Evolutionary conservation across 371 early-diverging fungal genomes (phyloP).

Genomic region (Mortierella sp.): DNA sequence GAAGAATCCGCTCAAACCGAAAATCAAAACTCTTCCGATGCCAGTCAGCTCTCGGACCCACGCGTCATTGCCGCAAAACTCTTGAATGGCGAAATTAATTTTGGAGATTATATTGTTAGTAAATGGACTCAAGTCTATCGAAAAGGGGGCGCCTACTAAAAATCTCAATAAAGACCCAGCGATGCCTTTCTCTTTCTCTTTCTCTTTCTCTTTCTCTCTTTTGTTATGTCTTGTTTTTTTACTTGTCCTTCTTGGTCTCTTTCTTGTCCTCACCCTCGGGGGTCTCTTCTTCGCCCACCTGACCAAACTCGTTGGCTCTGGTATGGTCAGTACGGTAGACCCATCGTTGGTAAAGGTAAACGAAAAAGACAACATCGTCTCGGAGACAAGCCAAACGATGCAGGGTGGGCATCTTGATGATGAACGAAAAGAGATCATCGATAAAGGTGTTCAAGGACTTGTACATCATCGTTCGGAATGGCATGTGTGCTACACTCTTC

Average conservation of each 20-base stretch:
- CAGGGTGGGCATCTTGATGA: conserved; percentile 95
- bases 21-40: not conserved
- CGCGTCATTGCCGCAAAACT: conserved; percentile 29
- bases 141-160: conserved; percentile 41
- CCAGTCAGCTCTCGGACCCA: conserved; percentile 11
- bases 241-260: conserved; percentile 58
- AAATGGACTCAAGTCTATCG: conserved; percentile 53
- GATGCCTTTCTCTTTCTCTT: too few relatives aligned
- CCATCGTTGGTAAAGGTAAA: conserved; percentile 90
- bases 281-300: conserved; percentile 69
- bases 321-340: conserved; percentile 87
- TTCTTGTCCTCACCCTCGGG: conserved; percentile 28
- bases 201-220: too few relatives aligned
- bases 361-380: conserved; percentile 89
- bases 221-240: too few relatives aligned
- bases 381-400: conserved; percentile 93
- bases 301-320: conserved; percentile 93
- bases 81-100: conserved; percentile 48
- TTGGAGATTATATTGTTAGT: conserved; percentile 52
- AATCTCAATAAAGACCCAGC: too few relatives aligned
- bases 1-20: not conserved
- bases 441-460: conserved; percentile 94
- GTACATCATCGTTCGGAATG: conserved; percentile 94
- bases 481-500: conserved; percentile 95
- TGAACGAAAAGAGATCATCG: conserved; percentile 95